A percentile compares a stretch with the other conserved stretches of the same genome.
These are phyloP conservation scores for Lantana camara DNA, from an alignment of 257 asterid genomes.

Conservation along the genomic window DNA sequence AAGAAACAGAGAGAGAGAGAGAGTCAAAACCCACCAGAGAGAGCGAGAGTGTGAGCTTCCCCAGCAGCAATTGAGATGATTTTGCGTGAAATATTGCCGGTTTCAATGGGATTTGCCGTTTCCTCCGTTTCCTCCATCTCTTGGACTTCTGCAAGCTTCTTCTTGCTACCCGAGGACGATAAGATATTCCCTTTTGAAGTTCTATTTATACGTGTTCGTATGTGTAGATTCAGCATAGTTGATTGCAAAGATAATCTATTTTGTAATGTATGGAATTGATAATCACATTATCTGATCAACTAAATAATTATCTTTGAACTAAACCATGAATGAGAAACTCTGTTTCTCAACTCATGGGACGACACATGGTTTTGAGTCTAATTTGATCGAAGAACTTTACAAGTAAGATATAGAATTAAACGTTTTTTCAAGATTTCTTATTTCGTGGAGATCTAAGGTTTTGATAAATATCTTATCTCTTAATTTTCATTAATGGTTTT, in stretches of 20 bases:
- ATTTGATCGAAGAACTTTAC: not conserved
- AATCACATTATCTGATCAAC: not conserved
- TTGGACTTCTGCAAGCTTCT: not conserved
- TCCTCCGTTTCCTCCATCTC: no score
- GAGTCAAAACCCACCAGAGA: slow-evolving; percentile 51
- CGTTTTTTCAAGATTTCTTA: not conserved
- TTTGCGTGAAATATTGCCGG: slow-evolving; percentile 48
- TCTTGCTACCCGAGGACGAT: no score
- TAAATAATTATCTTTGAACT: not conserved
- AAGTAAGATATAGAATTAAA: slow-evolving; percentile 1
- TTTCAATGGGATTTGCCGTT: slow-evolving; percentile 14
- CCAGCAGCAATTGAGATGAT: slow-evolving; percentile 64
- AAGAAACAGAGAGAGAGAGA: not conserved
- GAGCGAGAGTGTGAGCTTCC: slow-evolving; percentile 93
- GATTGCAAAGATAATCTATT: not conserved
- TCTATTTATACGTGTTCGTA: no score
- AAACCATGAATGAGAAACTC: not conserved
- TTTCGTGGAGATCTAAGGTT: not conserved
- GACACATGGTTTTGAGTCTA: slow-evolving; percentile 2
- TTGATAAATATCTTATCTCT: not conserved
- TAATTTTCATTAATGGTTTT: no score
- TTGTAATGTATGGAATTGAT: no score
- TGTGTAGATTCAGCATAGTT: not conserved
- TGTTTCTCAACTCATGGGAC: not conserved
- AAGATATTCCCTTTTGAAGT: no score